Base-by-base conservation (phyloP, 2,329 filamentous ascomycete species). In the Cladosporium sp. region DNA sequence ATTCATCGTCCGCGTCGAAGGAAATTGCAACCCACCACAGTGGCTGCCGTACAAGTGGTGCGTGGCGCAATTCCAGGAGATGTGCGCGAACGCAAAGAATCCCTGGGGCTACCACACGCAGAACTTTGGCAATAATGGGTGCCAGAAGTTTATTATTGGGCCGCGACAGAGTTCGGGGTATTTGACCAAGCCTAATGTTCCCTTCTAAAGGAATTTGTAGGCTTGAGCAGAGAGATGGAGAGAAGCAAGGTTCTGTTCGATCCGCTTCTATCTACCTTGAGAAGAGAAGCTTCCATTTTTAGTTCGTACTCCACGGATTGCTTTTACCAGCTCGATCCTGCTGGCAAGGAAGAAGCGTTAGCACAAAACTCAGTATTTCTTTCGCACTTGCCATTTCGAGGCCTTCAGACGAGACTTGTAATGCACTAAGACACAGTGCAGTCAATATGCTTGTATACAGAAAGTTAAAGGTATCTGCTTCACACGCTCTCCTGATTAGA, bases 31-130 rank as follows among this genome's bases (percentile, higher is more conserved):
- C 15, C 63, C 66, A 22, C 37, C 56, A 36, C 60, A 64, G 43
- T 69, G 63, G 62, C 55, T 69, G 3, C 65, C 66, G 7, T 34
- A 49, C 30, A 59, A 64, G 50, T 67, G 61, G 55, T 69, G 66
- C 45, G 19, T 45, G 22, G 40, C 63, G 36, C 66, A 69, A 59
- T 64, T 69, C 28, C 63, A 66, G 40, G 59, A 56, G 6, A 59
- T 69, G 38, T 69, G 66, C 51, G 65, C 62, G 7, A 30, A 60
- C 20, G 51, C 55, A 11, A n/a, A 28, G 3, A 28, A 58, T 19
- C 36, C 36, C 6, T 45, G 36, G 9, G 55, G 55, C 2, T 58
- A 37, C 20, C 40, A 42, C 14, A 51, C 36, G 47, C 28, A 49
- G n/a, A 17, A 22, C 9, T 42, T 42, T 38, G 55, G 55, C 25